Evolutionary conservation across 108 stramenopile genomes (phyloP), one percentile per base, ranked within the genome.

Genomic region (Stephanodiscus minutulus): DNA sequence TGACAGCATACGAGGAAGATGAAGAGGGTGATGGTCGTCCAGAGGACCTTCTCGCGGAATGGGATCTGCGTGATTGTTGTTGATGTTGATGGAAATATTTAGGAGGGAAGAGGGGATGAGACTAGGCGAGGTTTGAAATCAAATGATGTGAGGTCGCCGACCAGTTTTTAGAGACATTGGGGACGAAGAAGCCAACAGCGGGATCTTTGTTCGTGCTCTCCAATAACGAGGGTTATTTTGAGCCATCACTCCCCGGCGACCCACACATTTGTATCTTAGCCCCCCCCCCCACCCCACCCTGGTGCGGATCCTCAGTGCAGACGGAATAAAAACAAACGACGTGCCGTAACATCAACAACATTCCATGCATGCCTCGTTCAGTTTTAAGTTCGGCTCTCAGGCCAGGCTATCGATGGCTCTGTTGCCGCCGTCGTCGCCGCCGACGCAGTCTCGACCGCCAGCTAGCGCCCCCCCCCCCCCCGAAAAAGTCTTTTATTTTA

Each of bases 1-100:
- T 99, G 99, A 68, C 99, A 98, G 83, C 97, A 97, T 11, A 98
- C 99, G 68, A 99, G 85, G 87, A 98, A 99, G 74, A 99, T 98
- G 86, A 99, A 98, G 47, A 99, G 91, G 29, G 98, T 98, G 73
- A 98, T 95, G 64, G 96, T 94, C 20, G 99, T 99, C 98, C 98
- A 98, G 18, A 98, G 88, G 60, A 97, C 87, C 83, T 98, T 98
- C 87, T 98, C 98, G 37, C 98, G 95, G 88, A 98, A 98, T n/a
- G 97, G 97, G 70, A 78, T 78, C 77, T 78, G 52, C 25, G 7
- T 25, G 22, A 17, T 17, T 56, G 18, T 29, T 20, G 27, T 31
- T 56, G 55, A 2, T 53, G 22, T 0, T 13, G 27, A 27, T 8
- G 5, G 24, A 65, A 52, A 52, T 18, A 48, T 2, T 24, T 53